A percentile compares a stretch with the other conserved stretches of the same genome.
These are phyloP conservation scores for Pleoardoris graminearum DNA, from an alignment of 2,329 filamentous ascomycete species.

Conservation along the genomic window DNA sequence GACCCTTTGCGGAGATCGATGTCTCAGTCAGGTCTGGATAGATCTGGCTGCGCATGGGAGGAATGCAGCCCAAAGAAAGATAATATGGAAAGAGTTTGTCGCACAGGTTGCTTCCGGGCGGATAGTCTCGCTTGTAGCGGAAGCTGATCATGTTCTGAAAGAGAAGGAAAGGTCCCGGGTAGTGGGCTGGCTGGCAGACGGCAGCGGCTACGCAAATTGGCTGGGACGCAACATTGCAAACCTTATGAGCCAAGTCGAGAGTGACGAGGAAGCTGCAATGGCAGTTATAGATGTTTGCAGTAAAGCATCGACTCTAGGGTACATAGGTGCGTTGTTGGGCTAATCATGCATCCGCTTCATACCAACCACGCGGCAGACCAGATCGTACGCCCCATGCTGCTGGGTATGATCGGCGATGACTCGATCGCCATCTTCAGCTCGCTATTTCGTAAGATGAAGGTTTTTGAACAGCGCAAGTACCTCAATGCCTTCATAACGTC, in stretches of 20 bases:
- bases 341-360: background rate
- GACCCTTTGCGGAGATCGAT: conserved; percentile 51
- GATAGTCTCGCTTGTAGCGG: conserved; percentile 60
- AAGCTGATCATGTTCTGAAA: conserved; percentile 59
- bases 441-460: conserved; percentile 50
- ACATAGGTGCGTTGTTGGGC: conserved; percentile 56
- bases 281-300: conserved; percentile 52
- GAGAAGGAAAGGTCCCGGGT: conserved; percentile 26
- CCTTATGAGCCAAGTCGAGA: conserved; percentile 49
- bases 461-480: conserved; percentile 54
- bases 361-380: conserved; percentile 22
- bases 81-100: conserved; percentile 67
- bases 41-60: conserved; percentile 48
- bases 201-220: conserved; percentile 70
- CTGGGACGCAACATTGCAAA: conserved; percentile 65
- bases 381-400: conserved; percentile 24
- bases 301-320: conserved; percentile 71
- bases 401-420: conserved; percentile 17
- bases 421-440: conserved; percentile 27
- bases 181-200: conserved; percentile 65
- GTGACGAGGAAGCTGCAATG: conserved; percentile 38
- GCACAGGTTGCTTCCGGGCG: conserved; percentile 63
- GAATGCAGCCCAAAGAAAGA: conserved; percentile 51
- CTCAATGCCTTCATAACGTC: conserved; percentile 40
- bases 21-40: conserved; percentile 50